A percentile compares a stretch with the other conserved stretches of the same genome.
Evolutionary conservation across 495 filamentous ascomycete species (phyloP).

Genomic region (Tuber brumale): DNA sequence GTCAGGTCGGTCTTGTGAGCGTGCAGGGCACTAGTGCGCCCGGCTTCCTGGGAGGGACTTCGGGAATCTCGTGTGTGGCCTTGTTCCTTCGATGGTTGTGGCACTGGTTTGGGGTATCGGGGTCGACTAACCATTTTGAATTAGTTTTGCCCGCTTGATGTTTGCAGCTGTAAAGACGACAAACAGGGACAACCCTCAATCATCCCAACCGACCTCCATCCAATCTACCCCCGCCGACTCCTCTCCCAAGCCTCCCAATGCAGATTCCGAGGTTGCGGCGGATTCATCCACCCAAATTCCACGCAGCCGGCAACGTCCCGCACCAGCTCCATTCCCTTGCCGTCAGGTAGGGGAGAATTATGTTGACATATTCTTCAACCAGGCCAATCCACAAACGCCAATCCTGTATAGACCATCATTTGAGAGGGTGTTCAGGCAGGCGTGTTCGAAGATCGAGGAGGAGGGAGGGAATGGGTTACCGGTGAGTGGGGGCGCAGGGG

Average conservation of each 20-base stretch:
- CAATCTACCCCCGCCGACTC: constrained; percentile 9
- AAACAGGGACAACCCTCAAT: constrained; percentile 22
- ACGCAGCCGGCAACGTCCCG: constrained; percentile 21
- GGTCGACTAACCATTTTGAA: constrained; percentile 4
- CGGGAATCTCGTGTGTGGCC: constrained; percentile 39
- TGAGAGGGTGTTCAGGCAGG: constrained; percentile 17
- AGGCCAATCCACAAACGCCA: constrained; percentile 39
- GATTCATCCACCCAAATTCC: constrained; percentile 32
- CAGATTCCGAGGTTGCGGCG: constrained; percentile 12
- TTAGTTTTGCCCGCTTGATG: constrained; percentile 39
- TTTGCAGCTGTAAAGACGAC: constrained; percentile 35
- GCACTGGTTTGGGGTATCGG: neutral
- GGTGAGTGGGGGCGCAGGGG: constrained; percentile 6
- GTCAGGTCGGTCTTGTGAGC: constrained; percentile 40
- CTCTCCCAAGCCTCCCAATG: constrained; percentile 15
- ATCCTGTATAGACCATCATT: constrained; percentile 34
- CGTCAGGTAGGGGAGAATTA: constrained; percentile 21
- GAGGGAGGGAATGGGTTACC: constrained; percentile 24
- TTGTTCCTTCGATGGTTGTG: neutral
- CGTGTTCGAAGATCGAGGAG: constrained; percentile 25
- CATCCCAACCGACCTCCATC: constrained; percentile 17
- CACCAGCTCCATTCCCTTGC: constrained; percentile 28
- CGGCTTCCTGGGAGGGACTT: constrained; percentile 37
- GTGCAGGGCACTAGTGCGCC: constrained; percentile 39
- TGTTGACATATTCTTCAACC: constrained; percentile 37